Evolutionary conservation across 2,329 filamentous ascomycete genomes (phyloP).

Genomic region (Talaromyces amestolkiae): DNA sequence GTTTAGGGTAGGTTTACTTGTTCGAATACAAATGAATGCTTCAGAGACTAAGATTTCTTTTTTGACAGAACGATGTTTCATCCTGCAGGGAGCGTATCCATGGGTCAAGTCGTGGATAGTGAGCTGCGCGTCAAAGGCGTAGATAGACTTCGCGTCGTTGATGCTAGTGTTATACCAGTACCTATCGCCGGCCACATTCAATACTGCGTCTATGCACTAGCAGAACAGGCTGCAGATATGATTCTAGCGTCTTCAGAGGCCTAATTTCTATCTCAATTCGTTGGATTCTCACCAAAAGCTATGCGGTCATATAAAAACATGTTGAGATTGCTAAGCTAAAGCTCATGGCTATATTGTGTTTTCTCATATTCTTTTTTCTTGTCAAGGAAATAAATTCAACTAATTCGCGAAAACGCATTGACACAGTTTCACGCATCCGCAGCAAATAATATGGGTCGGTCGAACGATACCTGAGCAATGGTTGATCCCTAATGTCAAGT

Average conservation of each 20-base stretch:
- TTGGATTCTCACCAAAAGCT: neutral
- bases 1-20: neutral
- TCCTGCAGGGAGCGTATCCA: constrained; percentile 17
- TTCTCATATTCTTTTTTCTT: neutral
- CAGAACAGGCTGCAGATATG: constrained; percentile 11
- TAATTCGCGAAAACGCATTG: too few relatives aligned
- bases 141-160: constrained; percentile 8
- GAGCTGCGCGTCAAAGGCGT: constrained; percentile 19
- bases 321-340: neutral
- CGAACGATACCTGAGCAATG: too few relatives aligned
- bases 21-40: neutral
- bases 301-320: neutral
- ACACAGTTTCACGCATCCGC: too few relatives aligned
- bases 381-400: too few relatives aligned
- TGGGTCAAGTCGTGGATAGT: constrained; percentile 20
- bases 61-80: constrained; percentile 15
- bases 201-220: constrained; percentile 3
- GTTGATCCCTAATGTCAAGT: too few relatives aligned
- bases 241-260: neutral
- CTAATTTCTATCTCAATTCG: neutral
- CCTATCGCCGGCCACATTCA: constrained; percentile 7
- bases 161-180: constrained; percentile 10
- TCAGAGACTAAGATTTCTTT: neutral
- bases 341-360: neutral
- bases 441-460: too few relatives aligned